Evolutionary conservation across 2,329 filamentous ascomycete genomes (phyloP), one percentile per base, ranked within the genome.

Genomic region (Penicillium occitanis): DNA sequence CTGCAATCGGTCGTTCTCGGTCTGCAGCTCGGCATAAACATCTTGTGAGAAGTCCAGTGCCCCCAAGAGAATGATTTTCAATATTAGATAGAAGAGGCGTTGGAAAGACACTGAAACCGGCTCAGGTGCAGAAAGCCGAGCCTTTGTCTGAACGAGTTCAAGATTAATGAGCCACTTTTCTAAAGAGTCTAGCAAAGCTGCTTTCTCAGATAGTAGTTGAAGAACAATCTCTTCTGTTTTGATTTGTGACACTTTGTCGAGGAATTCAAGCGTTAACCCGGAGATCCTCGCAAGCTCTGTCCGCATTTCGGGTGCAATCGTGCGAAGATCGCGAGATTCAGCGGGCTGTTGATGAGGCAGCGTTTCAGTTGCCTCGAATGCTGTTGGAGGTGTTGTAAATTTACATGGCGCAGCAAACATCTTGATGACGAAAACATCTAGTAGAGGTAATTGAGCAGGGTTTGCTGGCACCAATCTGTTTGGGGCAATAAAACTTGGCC

Each of bases 371-470:
- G 46, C 25, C 7, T 57, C 48, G 17, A 22, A 19, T 44, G 48
- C 53, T 57, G 46, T 25, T 50, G 59, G 59, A 25, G 59, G 28
- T 2, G 48, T 42, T 37, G 64, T 14, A 22, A 66, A 66, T 42
- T 62, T 62, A 37, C 64, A 66, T 19, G 64, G 64, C 28, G 64
- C 64, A 51, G 42, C 59, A 33, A 62, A 66, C 59, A 66, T 44
- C 59, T 66, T 66, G 22, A 66, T 63, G 30, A 66, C 50, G n/a
- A 62, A 66, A 59, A 66, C 50, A 62, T 66, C 64, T 10, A 66
- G 30, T 1, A 51, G 37, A 19, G 64, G 64, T 7, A 66, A 22
- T 33, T 66, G 30, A 14, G 37, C 40, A 51, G 63, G 59, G 14
- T 50, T 22, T n/a, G 50, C 40, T 51, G 59, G 64, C 3, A 66